Conservation (phyloP, 345 rosid genomes). For the thale cress (Arabidopsis thaliana) region TAIR10.1 NC_003076.8:745501-746000, state of each 20-base stretch:
- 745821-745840: slow-evolving; percentile 28
- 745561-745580: slow-evolving; percentile 50
- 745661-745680: slow-evolving; percentile 42
- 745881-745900: slow-evolving; percentile 59
- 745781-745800: slow-evolving; percentile 39
- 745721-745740: slow-evolving; percentile 50
- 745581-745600: slow-evolving; percentile 76
- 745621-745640: slow-evolving; percentile 53
- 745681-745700: slow-evolving; percentile 46
- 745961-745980: slow-evolving; percentile 53
- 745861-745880: slow-evolving; percentile 68
- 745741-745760: slow-evolving; percentile 49
- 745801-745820: slow-evolving; percentile 47
- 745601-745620: slow-evolving; percentile 56
- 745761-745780: slow-evolving; percentile 43
- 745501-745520: slow-evolving; percentile 30
- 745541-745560: slow-evolving; percentile 50
- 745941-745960: slow-evolving; percentile 53
- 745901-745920: slow-evolving; percentile 55
- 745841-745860: slow-evolving; percentile 59
- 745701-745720: slow-evolving; percentile 50
- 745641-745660: slow-evolving; percentile 54
- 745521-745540: slow-evolving; percentile 35
- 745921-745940: slow-evolving; percentile 46
- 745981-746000: slow-evolving; percentile 45